A percentile compares a stretch with the other conserved stretches of the same genome.
These are phyloP conservation scores for Saccharomycopsis oosterbeekiorum DNA, from an alignment of 805 yeast genomes.

Conservation along the genomic window DNA sequence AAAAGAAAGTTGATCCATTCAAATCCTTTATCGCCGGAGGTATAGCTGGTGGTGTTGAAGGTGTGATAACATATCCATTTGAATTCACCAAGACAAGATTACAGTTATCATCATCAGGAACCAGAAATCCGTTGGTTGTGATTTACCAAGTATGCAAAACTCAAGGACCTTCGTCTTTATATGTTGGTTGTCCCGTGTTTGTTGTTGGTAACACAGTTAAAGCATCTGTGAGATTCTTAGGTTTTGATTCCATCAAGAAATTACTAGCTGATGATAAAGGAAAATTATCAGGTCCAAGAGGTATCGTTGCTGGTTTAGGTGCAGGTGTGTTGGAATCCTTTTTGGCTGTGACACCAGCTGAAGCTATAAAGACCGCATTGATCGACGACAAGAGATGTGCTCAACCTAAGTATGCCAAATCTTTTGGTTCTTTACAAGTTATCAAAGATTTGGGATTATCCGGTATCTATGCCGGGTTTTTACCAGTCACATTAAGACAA, in stretches of 20 bases:
- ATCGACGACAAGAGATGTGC: constrained; percentile 82
- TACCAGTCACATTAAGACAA: constrained; percentile 92
- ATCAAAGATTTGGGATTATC: constrained; percentile 68
- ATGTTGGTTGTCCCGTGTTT: constrained; percentile 95
- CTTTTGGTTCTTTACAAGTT: constrained; percentile 51
- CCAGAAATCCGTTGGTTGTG: constrained; percentile 77
- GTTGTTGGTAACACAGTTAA: constrained; percentile 94
- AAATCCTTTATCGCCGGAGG: constrained; percentile 93
- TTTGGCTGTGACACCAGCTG: constrained; percentile 93
- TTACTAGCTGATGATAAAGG: constrained; percentile 75
- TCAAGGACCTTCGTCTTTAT: constrained; percentile 72
- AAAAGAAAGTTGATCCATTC: constrained; percentile 48
- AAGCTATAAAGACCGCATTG: constrained; percentile 90
- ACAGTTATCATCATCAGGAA: constrained; percentile 57
- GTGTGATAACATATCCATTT: constrained; percentile 86
- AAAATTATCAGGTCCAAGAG: constrained; percentile 78
- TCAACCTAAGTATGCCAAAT: constrained; percentile 65
- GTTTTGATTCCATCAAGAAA: constrained; percentile 80
- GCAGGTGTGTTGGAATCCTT: constrained; percentile 91
- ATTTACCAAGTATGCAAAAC: constrained; percentile 63
- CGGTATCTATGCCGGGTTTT: constrained; percentile 80
- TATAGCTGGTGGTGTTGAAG: constrained; percentile 93
- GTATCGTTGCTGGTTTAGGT: constrained; percentile 94
- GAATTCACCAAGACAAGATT: constrained; percentile 94
- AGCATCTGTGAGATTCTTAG: constrained; percentile 91